phyloP scores from a whole-genome alignment of 257 asterid species.

The Nicotiana tomentosiformis region DNA sequence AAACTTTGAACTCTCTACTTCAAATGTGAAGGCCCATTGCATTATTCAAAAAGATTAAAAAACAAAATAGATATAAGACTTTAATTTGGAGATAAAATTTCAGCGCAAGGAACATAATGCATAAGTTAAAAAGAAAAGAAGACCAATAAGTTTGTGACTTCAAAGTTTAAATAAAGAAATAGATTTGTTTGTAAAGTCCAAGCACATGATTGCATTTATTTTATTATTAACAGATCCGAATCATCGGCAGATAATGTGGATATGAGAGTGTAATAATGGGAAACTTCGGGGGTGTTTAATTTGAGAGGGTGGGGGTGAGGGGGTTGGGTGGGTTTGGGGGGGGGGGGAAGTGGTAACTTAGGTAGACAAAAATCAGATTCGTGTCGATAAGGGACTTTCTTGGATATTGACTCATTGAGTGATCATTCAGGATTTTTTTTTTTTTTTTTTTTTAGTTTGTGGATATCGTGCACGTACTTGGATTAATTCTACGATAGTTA shows the following conservation, averaged over 20 bases:
- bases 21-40: too few species aligned
- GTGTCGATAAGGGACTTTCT: background rate
- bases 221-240: background rate
- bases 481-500: too few species aligned
- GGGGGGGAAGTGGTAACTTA: background rate
- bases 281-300: background rate
- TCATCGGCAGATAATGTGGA: background rate
- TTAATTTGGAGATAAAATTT: background rate
- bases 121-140: background rate
- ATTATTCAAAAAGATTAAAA: too few species aligned
- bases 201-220: background rate
- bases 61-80: too few species aligned
- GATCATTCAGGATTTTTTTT: too few species aligned
- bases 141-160: background rate
- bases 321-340: background rate
- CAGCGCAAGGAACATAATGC: background rate
- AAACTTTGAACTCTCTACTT: too few species aligned
- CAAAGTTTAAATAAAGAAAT: background rate
- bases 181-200: background rate
- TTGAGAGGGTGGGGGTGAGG: background rate
- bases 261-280: background rate
- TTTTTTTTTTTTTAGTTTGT: too few species aligned
- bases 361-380: background rate
- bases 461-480: too few species aligned
- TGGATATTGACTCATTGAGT: background rate